Evolutionary conservation across 2,329 filamentous ascomycete genomes (phyloP), one percentile per base, ranked within the genome.

Genomic region (Dissoconium aciculare): DNA sequence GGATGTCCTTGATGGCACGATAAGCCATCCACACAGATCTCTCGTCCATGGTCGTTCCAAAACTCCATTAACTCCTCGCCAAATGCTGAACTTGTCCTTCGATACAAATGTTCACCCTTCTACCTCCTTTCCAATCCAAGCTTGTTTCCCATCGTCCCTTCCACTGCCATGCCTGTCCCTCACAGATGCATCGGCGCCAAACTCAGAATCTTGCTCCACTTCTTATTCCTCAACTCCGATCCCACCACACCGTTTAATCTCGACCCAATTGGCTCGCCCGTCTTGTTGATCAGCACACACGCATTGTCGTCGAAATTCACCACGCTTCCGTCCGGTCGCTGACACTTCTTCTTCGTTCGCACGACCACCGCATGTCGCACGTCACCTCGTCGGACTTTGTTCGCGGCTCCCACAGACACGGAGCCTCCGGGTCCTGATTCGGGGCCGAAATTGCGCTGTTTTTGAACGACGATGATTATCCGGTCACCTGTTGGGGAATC

Each of bases 121-220:
- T 13, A 26, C 24, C 25, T 6, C 10, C 11, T 6, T 10, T 10
- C 14, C 25, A 12, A 14, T 10, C 25, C 25, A 13, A 12, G n/a
- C 23, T 5, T 19, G 8, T 4, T 15, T 23, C 30, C 11, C 33
- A n/a, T 16, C 15, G 19, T 26, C 17, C n/a, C 32, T 15, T 11
- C 5, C 27, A 14, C 4, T 27, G 19, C 11, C 28, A 14, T n/a
- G 16, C 30, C 12, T 27, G n/a, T n/a, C n/a, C n/a, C n/a, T 57
- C 69, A 80, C 54, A 80, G 60, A 58, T 81, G 73, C 70, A 79
- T 74, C 27, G 89, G 87, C 32, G 89, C 89, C 68, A 98, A 71
- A 46, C 82, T 92, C 53, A 98, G 60, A 49, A 98, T 95, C 71
- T 95, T 98, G 49, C 84, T 92, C 89, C 89, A 98, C 62, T 92